These are phyloP conservation scores for Taiwanofungus camphoratus DNA, from an alignment of 1,284 basidiomycete species.

Conservation along the genomic window DNA sequence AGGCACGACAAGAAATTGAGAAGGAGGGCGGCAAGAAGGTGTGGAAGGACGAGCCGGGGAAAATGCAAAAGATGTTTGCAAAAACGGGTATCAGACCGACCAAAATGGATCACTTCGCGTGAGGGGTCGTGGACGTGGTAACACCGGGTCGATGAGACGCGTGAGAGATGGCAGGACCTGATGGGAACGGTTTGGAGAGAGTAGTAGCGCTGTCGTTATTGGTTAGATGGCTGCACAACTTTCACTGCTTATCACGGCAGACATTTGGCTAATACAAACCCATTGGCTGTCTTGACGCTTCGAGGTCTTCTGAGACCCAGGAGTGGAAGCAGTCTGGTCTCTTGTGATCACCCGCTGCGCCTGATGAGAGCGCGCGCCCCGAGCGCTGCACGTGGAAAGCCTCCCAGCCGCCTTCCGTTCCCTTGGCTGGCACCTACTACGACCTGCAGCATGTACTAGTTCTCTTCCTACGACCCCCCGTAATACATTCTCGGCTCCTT, in stretches of 20 bases:
- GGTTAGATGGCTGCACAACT: too few species aligned
- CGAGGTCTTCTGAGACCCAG: too few species aligned
- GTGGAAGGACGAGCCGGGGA: slow-evolving; percentile 33
- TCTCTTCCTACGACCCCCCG: slow-evolving; percentile 10
- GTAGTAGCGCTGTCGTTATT: too few species aligned
- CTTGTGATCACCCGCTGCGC: not conserved
- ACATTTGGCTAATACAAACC: too few species aligned
- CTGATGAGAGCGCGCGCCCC: slow-evolving; percentile 2
- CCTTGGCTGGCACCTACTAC: not conserved
- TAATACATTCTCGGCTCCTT: slow-evolving; percentile 8
- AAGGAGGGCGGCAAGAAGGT: slow-evolving; percentile 24
- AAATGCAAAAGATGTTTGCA: slow-evolving; percentile 43
- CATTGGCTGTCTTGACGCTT: too few species aligned
- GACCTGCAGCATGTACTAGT: slow-evolving; percentile 12
- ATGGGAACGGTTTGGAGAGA: too few species aligned
- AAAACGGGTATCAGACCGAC: slow-evolving; percentile 35
- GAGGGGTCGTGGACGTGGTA: slow-evolving; percentile 5
- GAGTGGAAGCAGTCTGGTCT: too few species aligned
- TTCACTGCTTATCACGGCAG: too few species aligned
- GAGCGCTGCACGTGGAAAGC: slow-evolving; percentile 1
- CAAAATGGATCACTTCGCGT: slow-evolving; percentile 42
- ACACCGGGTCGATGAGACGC: too few species aligned
- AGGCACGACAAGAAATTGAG: slow-evolving; percentile 28
- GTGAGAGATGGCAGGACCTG: too few species aligned
- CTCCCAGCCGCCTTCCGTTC: slow-evolving; percentile 7